These are phyloP conservation scores for Malassezia restricta DNA, from an alignment of 1,284 basidiomycete species.

Conservation along the genomic window DNA sequence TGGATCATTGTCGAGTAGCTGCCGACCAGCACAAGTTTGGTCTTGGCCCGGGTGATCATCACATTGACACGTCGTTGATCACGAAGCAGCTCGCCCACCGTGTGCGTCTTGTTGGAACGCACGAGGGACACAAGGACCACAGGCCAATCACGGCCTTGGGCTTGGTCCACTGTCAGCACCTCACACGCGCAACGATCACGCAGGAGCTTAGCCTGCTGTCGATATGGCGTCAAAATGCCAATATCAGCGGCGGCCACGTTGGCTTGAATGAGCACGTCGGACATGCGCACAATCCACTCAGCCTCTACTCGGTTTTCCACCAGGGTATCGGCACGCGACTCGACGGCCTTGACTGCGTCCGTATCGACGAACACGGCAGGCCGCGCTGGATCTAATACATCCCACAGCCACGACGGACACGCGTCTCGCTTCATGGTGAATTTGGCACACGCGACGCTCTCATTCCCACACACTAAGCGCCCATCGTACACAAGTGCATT, in stretches of 20 bases:
- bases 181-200: slow-evolving; percentile 55
- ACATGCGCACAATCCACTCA: background rate
- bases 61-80: slow-evolving; percentile 36
- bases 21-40: slow-evolving; percentile 49
- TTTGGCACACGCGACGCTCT: slow-evolving; percentile 56
- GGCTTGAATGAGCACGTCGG: slow-evolving; percentile 48
- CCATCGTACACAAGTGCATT: slow-evolving; percentile 78
- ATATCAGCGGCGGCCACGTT: slow-evolving; percentile 63
- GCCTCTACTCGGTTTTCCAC: slow-evolving; percentile 80
- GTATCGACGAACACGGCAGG: slow-evolving; percentile 90
- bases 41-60: slow-evolving; percentile 47
- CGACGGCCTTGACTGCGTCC: slow-evolving; percentile 55
- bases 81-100: slow-evolving; percentile 26
- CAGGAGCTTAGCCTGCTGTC: slow-evolving; percentile 67
- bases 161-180: slow-evolving; percentile 81
- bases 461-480: slow-evolving; percentile 65
- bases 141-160: slow-evolving; percentile 70
- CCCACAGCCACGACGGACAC: slow-evolving; percentile 54
- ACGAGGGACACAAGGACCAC: slow-evolving; percentile 37
- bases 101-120: slow-evolving; percentile 18
- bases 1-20: slow-evolving; percentile 19
- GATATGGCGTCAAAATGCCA: slow-evolving; percentile 78
- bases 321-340: slow-evolving; percentile 71
- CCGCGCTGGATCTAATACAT: slow-evolving; percentile 59
- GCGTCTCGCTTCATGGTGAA: slow-evolving; percentile 49